Conservation (phyloP, 2,329 filamentous ascomycete genomes). For the Neonectria hederae region DNA sequence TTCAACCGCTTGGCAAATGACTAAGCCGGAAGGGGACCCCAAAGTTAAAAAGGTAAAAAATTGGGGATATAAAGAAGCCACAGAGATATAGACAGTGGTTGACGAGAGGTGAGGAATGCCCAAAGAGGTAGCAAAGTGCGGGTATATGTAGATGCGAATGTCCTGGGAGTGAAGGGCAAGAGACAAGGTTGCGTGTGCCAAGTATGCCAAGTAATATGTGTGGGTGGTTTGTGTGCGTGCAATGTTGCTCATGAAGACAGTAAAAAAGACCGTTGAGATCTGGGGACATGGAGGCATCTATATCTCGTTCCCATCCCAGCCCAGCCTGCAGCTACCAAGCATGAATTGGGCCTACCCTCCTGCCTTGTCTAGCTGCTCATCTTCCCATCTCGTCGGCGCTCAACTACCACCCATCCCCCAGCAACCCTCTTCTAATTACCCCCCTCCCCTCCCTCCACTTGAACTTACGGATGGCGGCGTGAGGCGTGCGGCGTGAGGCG, state of each 20-base stretch:
- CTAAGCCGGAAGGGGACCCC: background rate
- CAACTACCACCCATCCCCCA: slow-evolving; percentile 21
- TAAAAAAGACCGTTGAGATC: slow-evolving; percentile 14
- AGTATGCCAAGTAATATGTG: background rate
- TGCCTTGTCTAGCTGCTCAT: slow-evolving; percentile 5
- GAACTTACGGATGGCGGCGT: slow-evolving; percentile 16
- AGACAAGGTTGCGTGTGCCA: background rate
- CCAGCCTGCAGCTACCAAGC: slow-evolving; percentile 7
- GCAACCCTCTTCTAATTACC: slow-evolving; percentile 8
- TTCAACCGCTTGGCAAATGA: background rate
- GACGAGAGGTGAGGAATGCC: background rate
- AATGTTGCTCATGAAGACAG: slow-evolving; percentile 8
- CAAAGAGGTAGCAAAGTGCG: background rate
- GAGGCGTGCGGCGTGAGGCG: slow-evolving; percentile 18
- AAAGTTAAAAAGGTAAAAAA: background rate
- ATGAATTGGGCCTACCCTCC: slow-evolving; percentile 4
- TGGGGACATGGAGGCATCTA: slow-evolving; percentile 21
- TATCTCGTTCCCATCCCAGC: slow-evolving; percentile 15
- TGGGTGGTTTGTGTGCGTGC: slow-evolving; percentile 1
- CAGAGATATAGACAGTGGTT: background rate
- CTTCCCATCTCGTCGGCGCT: slow-evolving; percentile 16
- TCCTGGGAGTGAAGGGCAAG: background rate
- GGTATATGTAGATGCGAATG: background rate
- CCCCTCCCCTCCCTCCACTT: slow-evolving; percentile 8
- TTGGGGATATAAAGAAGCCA: background rate